Evolutionary conservation across 768 basidiomycete species (phyloP).

Genomic region (Pulveroboletus sp.): DNA sequence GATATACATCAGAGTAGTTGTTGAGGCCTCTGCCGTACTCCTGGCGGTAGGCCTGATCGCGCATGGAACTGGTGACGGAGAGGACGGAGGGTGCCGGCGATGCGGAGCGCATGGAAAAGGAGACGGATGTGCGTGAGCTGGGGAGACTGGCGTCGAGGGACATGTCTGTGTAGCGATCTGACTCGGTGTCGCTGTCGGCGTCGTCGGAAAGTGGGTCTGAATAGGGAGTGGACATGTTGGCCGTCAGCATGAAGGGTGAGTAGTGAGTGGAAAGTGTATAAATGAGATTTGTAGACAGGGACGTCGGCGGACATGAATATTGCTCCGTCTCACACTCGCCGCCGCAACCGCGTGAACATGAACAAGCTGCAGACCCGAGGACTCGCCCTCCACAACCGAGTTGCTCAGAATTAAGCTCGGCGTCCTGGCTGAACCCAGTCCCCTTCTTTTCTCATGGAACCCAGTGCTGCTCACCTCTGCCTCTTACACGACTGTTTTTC

Average conservation of each 20-base stretch:
- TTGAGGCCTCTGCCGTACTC: slow-evolving; percentile 72
- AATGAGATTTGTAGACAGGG: slow-evolving; percentile 19
- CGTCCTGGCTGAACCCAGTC: background rate
- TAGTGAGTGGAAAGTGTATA: slow-evolving; percentile 15
- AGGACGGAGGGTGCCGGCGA: slow-evolving; percentile 70
- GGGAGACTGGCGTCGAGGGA: slow-evolving; percentile 40
- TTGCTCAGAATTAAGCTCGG: background rate
- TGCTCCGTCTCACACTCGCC: slow-evolving; percentile 30
- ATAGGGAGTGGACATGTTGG: slow-evolving; percentile 14
- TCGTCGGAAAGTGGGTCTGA: slow-evolving; percentile 34
- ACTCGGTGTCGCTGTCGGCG: slow-evolving; percentile 44
- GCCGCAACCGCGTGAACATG: slow-evolving; percentile 28
- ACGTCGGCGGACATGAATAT: slow-evolving; percentile 32
- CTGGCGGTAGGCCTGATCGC: slow-evolving; percentile 54
- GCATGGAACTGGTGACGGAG: slow-evolving; percentile 64
- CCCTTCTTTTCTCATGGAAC: slow-evolving; percentile 6
- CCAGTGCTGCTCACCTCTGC: background rate
- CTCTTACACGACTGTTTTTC: slow-evolving; percentile 15
- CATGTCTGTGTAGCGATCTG: slow-evolving; percentile 41
- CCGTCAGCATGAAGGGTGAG: slow-evolving; percentile 7
- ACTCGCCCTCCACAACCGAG: background rate
- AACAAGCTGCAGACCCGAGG: slow-evolving; percentile 23
- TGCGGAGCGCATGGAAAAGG: slow-evolving; percentile 56
- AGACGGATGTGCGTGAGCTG: slow-evolving; percentile 57
- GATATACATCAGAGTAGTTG: slow-evolving; percentile 77